A percentile compares a stretch with the other conserved stretches of the same genome.
Evolutionary conservation across 2,329 filamentous ascomycete species (phyloP).

Genomic region (Chrysoporthe austroafricana): DNA sequence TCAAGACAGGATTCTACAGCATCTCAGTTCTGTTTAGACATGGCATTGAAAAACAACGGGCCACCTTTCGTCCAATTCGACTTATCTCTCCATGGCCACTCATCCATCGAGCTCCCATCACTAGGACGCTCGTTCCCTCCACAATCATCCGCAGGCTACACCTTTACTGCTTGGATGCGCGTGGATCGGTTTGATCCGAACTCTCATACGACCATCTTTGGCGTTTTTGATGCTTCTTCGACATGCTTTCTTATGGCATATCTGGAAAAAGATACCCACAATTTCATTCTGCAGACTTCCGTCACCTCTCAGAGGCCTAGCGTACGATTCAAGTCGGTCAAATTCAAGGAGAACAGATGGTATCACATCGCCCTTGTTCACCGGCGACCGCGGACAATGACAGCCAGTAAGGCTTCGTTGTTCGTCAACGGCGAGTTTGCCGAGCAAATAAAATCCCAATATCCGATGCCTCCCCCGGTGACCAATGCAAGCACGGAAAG

Average conservation of each 20-base stretch:
- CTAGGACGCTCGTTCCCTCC: slow-evolving; percentile 86
- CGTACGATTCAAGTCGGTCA: slow-evolving; percentile 85
- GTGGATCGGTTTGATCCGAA: slow-evolving; percentile 84
- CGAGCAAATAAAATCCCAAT: slow-evolving; percentile 88
- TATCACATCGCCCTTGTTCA: slow-evolving; percentile 94
- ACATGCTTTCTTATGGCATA: slow-evolving; percentile 94
- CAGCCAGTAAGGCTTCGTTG: slow-evolving; percentile 79
- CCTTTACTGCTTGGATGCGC: slow-evolving; percentile 85
- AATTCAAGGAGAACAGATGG: slow-evolving; percentile 79
- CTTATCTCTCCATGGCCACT: slow-evolving; percentile 82
- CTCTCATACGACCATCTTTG: slow-evolving; percentile 93
- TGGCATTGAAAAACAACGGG: slow-evolving; percentile 73
- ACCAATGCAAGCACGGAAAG: slow-evolving; percentile 67
- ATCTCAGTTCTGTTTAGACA: slow-evolving; percentile 72
- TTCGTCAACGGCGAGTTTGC: slow-evolving; percentile 94
- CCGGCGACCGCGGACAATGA: slow-evolving; percentile 73
- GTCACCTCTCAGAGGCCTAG: slow-evolving; percentile 84
- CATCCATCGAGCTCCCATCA: slow-evolving; percentile 87
- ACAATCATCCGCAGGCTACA: slow-evolving; percentile 79
- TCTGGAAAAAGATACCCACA: slow-evolving; percentile 88
- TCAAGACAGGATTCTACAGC: slow-evolving; percentile 55
- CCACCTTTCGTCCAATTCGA: slow-evolving; percentile 94
- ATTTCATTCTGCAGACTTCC: slow-evolving; percentile 95
- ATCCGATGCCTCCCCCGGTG: slow-evolving; percentile 75
- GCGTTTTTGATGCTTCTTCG: slow-evolving; percentile 88